Base-by-base conservation (phyloP, 2,329 filamentous ascomycete genomes). In the Pseudocercospora macadamiae region DNA sequence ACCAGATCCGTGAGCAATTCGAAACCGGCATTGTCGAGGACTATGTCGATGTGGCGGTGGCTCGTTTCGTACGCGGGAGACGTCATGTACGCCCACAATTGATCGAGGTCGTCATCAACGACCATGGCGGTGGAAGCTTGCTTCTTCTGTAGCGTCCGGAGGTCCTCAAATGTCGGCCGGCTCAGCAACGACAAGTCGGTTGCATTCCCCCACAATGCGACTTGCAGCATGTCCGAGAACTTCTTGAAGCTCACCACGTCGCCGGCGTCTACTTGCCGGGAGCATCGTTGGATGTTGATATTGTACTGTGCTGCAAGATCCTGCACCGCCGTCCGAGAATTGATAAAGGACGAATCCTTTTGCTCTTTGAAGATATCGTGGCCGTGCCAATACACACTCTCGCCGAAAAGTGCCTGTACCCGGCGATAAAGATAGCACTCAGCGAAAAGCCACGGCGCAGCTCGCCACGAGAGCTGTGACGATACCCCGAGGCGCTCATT, bases 351-450 rank as follows among this genome's bases (percentile, higher is more conserved):
- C n/a, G 30, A 25, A 30, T 54, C 36, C 34, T 54, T 54, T 54
- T 54, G 51, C 19, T 28, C n/a, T 26, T 44, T 54, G 51, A 54
- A 54, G n/a, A 54, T 44, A 54, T 54, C 51, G 36, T 54, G 25
- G 8, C 51, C 51, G n/a, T 54, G n/a, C 51, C 51, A 54, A 30
- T 26, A 42, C 37, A 42, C 7, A 42, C 37, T 42, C 37, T n/a
- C 37, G 37, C 37, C 10, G 48, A 52, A 52, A 34, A 34, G 28
- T 19, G 48, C 23, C 28, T 52, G 48, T 36, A 52, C 48, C 14
- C 48, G 48, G 23, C 48, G 48, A 26, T 52, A 52, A 19, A 52
- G 23, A 21, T 52, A 52, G 48, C 48, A 52, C 28, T 52, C 48
- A 30, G 48, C 48, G 34, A 52, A 52, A 25, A 52, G 48, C 48